A percentile compares a stretch with the other conserved stretches of the same genome.
phyloP scores from a whole-genome alignment of 441 rosid species.

The Lepidium campestre region DNA sequence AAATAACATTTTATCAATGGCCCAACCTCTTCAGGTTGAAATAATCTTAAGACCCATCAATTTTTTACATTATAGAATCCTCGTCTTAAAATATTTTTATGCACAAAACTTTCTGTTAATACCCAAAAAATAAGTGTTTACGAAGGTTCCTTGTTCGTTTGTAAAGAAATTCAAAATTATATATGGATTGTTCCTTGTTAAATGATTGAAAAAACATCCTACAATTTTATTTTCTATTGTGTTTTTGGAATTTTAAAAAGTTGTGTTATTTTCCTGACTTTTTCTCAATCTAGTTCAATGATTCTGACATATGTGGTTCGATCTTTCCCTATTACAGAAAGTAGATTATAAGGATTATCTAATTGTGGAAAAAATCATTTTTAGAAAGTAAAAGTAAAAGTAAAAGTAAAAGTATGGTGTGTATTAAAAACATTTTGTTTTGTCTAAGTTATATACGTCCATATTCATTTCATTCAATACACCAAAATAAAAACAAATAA shows the following conservation, averaged over 20 bases:
- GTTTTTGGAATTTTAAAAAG: not conserved
- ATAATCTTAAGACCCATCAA: conserved; percentile 5
- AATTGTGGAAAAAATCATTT: too few species aligned
- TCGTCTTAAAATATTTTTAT: not conserved
- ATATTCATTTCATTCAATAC: not conserved
- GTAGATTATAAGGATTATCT: too few species aligned
- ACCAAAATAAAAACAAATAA: not conserved
- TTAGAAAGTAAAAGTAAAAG: too few species aligned
- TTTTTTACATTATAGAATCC: not conserved
- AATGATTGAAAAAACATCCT: not conserved
- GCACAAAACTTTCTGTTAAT: not conserved
- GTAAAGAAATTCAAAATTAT: not conserved
- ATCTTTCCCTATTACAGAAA: too few species aligned
- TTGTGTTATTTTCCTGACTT: not conserved
- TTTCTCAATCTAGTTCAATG: too few species aligned
- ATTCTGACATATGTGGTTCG: too few species aligned
- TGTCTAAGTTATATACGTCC: not conserved
- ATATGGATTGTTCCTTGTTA: not conserved
- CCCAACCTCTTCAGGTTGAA: conserved; percentile 8
- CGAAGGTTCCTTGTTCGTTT: not conserved
- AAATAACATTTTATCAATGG: conserved; percentile 14
- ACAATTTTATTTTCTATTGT: not conserved
- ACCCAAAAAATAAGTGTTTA: not conserved
- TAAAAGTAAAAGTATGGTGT: not conserved
- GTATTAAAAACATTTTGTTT: not conserved